These are phyloP conservation scores for Rubus parviflorus DNA, from an alignment of 306 rosid species.

Conservation along the genomic window DNA sequence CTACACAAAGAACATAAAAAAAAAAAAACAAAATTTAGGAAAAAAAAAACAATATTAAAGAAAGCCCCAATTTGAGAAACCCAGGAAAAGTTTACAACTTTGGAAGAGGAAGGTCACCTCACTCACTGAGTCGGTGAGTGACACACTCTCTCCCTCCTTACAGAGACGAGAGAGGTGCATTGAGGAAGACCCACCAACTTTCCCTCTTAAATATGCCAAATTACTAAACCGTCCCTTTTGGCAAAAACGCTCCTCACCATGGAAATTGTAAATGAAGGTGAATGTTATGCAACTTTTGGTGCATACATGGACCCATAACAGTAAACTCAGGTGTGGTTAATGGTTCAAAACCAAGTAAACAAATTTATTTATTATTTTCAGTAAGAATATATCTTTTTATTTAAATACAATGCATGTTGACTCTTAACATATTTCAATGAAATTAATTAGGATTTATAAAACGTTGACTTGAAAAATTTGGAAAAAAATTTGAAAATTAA, in stretches of 20 bases:
- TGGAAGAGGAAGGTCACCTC: conserved; percentile 20
- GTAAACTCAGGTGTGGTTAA: background rate
- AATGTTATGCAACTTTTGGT: conserved; percentile 1
- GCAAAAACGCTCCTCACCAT: conserved; percentile 19
- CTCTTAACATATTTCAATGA: background rate
- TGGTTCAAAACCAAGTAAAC: background rate
- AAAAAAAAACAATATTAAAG: background rate
- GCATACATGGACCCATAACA: background rate
- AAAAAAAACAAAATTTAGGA: background rate
- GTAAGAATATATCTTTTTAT: background rate
- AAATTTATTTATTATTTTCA: background rate
- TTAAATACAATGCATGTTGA: background rate
- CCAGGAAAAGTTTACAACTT: background rate
- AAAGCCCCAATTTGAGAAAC: background rate
- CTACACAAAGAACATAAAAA: background rate
- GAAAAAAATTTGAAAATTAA: background rate
- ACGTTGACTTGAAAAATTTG: background rate
- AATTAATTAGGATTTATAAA: background rate
- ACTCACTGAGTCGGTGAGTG: conserved; percentile 8
- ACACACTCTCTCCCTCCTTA: conserved; percentile 11
- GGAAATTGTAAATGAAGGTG: conserved; percentile 15
- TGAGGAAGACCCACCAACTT: conserved; percentile 23
- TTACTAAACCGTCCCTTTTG: conserved; percentile 34
- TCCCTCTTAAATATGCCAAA: conserved; percentile 25
- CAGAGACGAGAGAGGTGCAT: conserved; percentile 27